Conservation (phyloP, 495 filamentous ascomycete genomes). For the Penicillium paxilli region DNA sequence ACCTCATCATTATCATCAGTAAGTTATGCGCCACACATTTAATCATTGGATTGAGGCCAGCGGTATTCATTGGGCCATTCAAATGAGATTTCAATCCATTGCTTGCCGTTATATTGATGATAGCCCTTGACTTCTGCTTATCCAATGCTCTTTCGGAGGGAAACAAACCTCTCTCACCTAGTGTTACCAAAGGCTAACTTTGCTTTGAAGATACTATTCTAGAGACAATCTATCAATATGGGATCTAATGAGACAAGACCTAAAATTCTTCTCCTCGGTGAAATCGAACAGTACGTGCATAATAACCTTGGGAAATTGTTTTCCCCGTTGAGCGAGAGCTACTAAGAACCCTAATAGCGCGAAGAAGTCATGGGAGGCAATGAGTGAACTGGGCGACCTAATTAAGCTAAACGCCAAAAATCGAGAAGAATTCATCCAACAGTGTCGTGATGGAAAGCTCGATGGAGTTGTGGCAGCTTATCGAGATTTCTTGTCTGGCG, state of each 20-base stretch:
- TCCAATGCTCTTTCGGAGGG: too few relatives aligned
- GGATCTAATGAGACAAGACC: conserved; percentile 30
- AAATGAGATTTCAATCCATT: too few relatives aligned
- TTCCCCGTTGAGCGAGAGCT: background rate
- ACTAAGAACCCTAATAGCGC: conserved; percentile 7
- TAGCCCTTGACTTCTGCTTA: too few relatives aligned
- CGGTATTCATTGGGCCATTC: too few relatives aligned
- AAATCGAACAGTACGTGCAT: conserved; percentile 53
- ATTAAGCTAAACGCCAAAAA: conserved; percentile 50
- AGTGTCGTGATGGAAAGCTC: conserved; percentile 68
- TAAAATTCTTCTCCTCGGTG: conserved; percentile 57
- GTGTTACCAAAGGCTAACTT: background rate
- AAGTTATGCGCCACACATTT: background rate
- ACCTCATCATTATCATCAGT: conserved; percentile 6
- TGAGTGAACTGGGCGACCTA: conserved; percentile 52
- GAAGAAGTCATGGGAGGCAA: conserved; percentile 43
- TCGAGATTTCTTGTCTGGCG: conserved; percentile 70
- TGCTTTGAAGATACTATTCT: background rate
- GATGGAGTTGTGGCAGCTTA: conserved; percentile 69
- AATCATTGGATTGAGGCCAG: background rate
- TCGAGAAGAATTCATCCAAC: conserved; percentile 68
- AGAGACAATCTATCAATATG: conserved; percentile 8
- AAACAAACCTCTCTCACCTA: background rate
- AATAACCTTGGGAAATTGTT: background rate
- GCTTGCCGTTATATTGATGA: too few relatives aligned